Evolutionary conservation across 306 rosid genomes (phyloP), one percentile per base, ranked within the genome.

Genomic region (Crataegus laevigata): DNA sequence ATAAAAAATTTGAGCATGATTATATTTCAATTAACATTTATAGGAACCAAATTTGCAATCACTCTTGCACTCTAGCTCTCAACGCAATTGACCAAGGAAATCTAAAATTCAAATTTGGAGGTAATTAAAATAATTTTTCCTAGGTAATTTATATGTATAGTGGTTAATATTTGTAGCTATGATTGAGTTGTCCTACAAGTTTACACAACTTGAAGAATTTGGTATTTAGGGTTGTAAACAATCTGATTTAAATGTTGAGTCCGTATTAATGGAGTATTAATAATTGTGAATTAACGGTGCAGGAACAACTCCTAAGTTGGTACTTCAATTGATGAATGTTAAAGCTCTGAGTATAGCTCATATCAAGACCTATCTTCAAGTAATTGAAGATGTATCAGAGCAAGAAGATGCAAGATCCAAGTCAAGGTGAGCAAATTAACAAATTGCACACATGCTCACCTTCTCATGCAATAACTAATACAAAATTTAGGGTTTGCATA

Each of bases 271-370:
- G 7, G n/a, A 42, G 8, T 28, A 25, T 26, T 38, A 8, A 11
- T 40, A 43, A 21, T 18, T 24, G 19, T 47, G 59, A 77, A 32
- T 69, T 77, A 26, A 14, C 38, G 68, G 66, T 60, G 82, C 78
- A 85, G 86, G 76, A 82, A 86, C 86, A 45, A 85, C 86, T 57
- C 89, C 84, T 2, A 85, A 85, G 75, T 71, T 85, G 74, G 86
- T 85, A 51, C 89, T 85, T 77, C 86, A 85, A 36, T 6, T 77
- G 73, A 85, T 82, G 86, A 82, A 85, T 70, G 64, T 80, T 34
- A 77, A 82, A 78, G 89, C 86, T 57, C 89, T 79, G 30, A 85
- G 79, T 81, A 85, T 85, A 67, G 86, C 89, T 77, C 89, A 85
- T 66, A 84, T 82, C 45, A 82, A 85, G 57, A 85, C 84, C 76